Percentiles rank a stretch among this genome's conserved stretches.
Evolutionary conservation across 805 yeast genomes (phyloP).

Genomic region (Candida chilensis): DNA sequence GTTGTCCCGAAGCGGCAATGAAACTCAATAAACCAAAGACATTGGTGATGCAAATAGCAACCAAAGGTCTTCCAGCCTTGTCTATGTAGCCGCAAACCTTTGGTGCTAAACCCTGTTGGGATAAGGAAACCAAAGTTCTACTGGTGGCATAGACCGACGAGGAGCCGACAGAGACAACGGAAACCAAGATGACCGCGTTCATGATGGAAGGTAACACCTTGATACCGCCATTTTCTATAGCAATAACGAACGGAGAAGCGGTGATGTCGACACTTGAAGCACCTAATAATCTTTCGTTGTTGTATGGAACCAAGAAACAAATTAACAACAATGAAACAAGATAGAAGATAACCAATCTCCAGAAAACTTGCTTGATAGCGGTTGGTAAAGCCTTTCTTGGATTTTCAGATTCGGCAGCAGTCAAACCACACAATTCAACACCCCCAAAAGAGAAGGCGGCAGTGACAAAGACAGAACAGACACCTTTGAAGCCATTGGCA

Average conservation of each 20-base stretch:
- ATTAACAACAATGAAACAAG: constrained; percentile 41
- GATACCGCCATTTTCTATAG: constrained; percentile 59
- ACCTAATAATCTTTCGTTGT: constrained; percentile 37
- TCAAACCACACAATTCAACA: constrained; percentile 63
- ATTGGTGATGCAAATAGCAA: constrained; percentile 50
- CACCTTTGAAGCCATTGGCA: constrained; percentile 56
- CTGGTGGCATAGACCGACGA: constrained; percentile 65
- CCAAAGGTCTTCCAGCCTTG: constrained; percentile 69
- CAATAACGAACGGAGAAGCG: constrained; percentile 71
- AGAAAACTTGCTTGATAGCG: constrained; percentile 75
- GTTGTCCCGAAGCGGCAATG: constrained; percentile 31
- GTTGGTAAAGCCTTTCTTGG: constrained; percentile 61
- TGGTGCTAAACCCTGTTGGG: constrained; percentile 60
- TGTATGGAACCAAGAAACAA: constrained; percentile 69
- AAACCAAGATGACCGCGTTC: constrained; percentile 61
- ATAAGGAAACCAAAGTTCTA: constrained; percentile 59
- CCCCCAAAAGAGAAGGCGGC: constrained; percentile 77
- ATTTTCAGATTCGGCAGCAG: constrained; percentile 69
- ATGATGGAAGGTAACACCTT: constrained; percentile 58
- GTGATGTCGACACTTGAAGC: constrained; percentile 45
- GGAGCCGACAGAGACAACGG: constrained; percentile 68
- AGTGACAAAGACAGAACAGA: constrained; percentile 63
- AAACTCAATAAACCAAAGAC: constrained; percentile 50
- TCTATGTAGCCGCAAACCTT: constrained; percentile 58
- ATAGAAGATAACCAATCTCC: constrained; percentile 72